These are phyloP conservation scores for Fusarium piperis DNA, from an alignment of 2,329 filamentous ascomycete species.

Conservation along the genomic window DNA sequence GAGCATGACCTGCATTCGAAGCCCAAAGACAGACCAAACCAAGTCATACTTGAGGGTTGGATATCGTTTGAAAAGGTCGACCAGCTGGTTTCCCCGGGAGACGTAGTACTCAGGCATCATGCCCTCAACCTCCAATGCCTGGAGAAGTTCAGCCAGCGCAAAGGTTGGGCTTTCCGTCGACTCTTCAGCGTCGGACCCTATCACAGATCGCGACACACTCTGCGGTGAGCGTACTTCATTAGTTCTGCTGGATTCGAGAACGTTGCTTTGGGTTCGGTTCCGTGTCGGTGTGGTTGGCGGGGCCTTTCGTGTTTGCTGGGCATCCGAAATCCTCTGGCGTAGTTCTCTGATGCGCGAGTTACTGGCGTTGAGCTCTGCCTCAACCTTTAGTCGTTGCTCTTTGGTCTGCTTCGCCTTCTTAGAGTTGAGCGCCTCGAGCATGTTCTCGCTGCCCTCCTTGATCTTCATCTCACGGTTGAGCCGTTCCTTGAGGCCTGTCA, in stretches of 20 bases:
- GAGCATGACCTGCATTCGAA: constrained; percentile 94
- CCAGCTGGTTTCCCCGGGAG: constrained; percentile 87
- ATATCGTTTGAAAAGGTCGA: constrained; percentile 95
- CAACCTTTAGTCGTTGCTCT: constrained; percentile 80
- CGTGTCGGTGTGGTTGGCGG: constrained; percentile 64
- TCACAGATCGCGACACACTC: constrained; percentile 64
- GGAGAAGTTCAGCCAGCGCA: constrained; percentile 87
- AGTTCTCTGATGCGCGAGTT: constrained; percentile 76
- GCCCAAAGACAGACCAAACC: constrained; percentile 93
- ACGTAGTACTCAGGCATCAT: constrained; percentile 97
- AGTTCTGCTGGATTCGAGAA: constrained; percentile 55
- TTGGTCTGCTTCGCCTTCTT: constrained; percentile 97
- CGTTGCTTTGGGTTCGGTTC: constrained; percentile 58
- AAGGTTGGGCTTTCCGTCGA: constrained; percentile 89
- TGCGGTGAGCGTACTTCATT: constrained; percentile 65
- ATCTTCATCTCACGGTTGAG: constrained; percentile 98
- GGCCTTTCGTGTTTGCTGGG: constrained; percentile 60
- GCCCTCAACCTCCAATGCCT: constrained; percentile 86
- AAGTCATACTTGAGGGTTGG: constrained; percentile 96
- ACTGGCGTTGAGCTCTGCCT: constrained; percentile 90
- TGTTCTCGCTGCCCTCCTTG: constrained; percentile 96
- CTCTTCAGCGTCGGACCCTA: constrained; percentile 72
- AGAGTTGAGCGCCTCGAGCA: constrained; percentile 91
- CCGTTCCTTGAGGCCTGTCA: constrained; percentile 80
- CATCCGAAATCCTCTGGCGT: constrained; percentile 67